Percentiles rank a stretch among this genome's conserved stretches.
These are phyloP conservation scores for Fusarium duplospermum DNA, from an alignment of 2,329 filamentous ascomycete genomes.

Conservation along the genomic window DNA sequence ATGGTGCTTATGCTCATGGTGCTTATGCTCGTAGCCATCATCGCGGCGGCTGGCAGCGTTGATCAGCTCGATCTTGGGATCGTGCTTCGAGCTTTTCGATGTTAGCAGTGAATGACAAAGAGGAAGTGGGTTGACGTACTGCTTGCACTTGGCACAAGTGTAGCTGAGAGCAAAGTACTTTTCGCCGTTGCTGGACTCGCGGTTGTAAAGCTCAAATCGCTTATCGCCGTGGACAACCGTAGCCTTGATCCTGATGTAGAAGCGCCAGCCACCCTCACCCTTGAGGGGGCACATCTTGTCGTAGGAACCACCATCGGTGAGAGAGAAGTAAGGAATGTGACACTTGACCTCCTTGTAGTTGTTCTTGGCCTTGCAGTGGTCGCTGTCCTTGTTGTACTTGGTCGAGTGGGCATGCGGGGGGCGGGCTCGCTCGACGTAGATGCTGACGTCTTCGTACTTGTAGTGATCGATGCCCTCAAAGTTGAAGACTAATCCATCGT, in stretches of 20 bases:
- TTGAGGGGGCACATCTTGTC: constrained; percentile 42
- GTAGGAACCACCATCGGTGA: constrained; percentile 40
- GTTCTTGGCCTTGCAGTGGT: constrained; percentile 36
- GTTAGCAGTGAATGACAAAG: neutral
- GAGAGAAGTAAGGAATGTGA: constrained; percentile 41
- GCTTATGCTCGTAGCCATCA: neutral
- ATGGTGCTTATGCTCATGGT: neutral
- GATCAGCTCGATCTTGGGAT: constrained; percentile 25
- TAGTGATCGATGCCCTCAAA: constrained; percentile 40
- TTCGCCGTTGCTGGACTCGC: constrained; percentile 30
- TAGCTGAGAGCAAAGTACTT: constrained; percentile 45
- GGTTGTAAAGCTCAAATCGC: constrained; percentile 41
- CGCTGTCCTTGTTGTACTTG: constrained; percentile 38
- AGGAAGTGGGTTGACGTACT: constrained; percentile 2
- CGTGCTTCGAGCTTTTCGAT: constrained; percentile 16
- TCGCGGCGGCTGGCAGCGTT: constrained; percentile 1
- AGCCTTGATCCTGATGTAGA: constrained; percentile 44
- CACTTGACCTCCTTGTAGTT: constrained; percentile 41
- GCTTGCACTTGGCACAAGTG: constrained; percentile 43
- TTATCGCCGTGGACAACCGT: constrained; percentile 36
- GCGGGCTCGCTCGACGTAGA: constrained; percentile 36
- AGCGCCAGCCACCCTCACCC: constrained; percentile 43
- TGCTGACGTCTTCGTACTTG: constrained; percentile 44
- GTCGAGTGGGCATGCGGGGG: constrained; percentile 36
- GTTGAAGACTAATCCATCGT: constrained; percentile 41